A percentile compares a stretch with the other conserved stretches of the same genome.
Conservation (phyloP, 371 early-diverging fungal species). For the Mycotypha africana region DNA sequence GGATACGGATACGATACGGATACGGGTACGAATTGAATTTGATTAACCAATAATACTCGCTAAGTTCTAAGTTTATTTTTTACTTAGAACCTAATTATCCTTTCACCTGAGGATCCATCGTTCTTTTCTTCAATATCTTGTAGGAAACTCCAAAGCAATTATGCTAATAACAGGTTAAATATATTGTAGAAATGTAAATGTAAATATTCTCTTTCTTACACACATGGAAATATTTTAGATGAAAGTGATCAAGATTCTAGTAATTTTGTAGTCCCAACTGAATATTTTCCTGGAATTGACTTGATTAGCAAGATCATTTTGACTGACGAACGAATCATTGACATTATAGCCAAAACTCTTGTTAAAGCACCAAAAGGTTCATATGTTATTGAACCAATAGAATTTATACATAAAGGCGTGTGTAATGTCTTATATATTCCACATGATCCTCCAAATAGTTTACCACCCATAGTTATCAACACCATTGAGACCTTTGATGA, state of each 20-base stretch:
- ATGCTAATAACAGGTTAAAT: not conserved
- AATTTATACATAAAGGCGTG: constrained; percentile 10
- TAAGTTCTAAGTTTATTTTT: too few relatives aligned
- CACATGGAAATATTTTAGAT: constrained; percentile 10
- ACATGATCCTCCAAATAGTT: constrained; percentile 6
- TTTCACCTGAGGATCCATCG: too few relatives aligned
- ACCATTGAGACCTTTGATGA: constrained; percentile 17
- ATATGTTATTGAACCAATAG: constrained; percentile 9
- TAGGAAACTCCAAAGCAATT: constrained; percentile 2
- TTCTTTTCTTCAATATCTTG: too few relatives aligned
- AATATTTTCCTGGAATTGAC: constrained; percentile 11
- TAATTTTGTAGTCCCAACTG: constrained; percentile 14
- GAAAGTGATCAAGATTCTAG: constrained; percentile 11
- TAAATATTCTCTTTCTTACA: constrained; percentile 5
- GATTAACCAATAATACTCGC: too few relatives aligned
- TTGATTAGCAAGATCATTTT: constrained; percentile 9
- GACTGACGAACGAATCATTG: constrained; percentile 5
- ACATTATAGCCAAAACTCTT: constrained; percentile 1
- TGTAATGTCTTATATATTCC: constrained; percentile 7
- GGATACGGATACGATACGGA: too few relatives aligned
- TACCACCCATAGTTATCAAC: constrained; percentile 6
- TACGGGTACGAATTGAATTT: too few relatives aligned
- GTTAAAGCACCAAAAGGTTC: constrained; percentile 9
- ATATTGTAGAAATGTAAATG: constrained; percentile 5
- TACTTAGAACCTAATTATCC: too few relatives aligned